Base-by-base conservation (phyloP, 2,329 filamentous ascomycete genomes). In the Aureobasidium mangrovei region DNA sequence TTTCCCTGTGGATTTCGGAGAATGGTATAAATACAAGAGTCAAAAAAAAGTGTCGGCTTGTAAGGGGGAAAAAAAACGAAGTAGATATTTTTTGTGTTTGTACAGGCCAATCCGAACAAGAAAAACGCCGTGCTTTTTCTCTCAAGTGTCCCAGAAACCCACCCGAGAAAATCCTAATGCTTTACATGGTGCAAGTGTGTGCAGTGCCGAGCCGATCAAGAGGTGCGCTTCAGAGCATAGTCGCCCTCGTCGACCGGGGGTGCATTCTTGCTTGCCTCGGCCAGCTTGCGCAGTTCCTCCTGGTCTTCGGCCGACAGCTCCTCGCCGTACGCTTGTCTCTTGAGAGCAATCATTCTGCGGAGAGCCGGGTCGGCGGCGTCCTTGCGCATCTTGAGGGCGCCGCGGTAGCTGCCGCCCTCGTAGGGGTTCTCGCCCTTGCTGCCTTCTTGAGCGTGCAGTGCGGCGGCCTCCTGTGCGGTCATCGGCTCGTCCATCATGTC, bases 311-410 rank as follows among this genome's bases (percentile, higher is more conserved):
- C 47, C 42, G 53, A 53, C 27, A 57, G 29, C 28, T 56, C 43
- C 45, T 59, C 57, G 10, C 55, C 55, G 10, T 52, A 48, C 8
- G 53, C 42, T 7, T 45, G 18, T 39, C 57, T 45, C 45, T 59
- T 59, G 10, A 56, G 36, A 10, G 57, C 57, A 7, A 59, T 38
- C 32, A 59, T 36, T 12, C 55, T 48, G 18, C 46, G 33, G 6
- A 59, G 55, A 24, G 46, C 24, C 3, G 57, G 51, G 12, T 56
- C 57, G 29, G 43, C 57, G 18, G 51, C 43, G 18, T 41, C 52
- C 29, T 56, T 46, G 8, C 45, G 39, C 3, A 51, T 9, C 52
- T 56, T 58, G 28, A 44, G 41, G 24, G 48, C 36, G n/a, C 33
- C 39, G 18, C 40, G 35, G 28, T 33, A 45, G 31, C 54, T 54